These are phyloP conservation scores for Massarina eburnea DNA, from an alignment of 2,329 filamentous ascomycete species.

Conservation along the genomic window DNA sequence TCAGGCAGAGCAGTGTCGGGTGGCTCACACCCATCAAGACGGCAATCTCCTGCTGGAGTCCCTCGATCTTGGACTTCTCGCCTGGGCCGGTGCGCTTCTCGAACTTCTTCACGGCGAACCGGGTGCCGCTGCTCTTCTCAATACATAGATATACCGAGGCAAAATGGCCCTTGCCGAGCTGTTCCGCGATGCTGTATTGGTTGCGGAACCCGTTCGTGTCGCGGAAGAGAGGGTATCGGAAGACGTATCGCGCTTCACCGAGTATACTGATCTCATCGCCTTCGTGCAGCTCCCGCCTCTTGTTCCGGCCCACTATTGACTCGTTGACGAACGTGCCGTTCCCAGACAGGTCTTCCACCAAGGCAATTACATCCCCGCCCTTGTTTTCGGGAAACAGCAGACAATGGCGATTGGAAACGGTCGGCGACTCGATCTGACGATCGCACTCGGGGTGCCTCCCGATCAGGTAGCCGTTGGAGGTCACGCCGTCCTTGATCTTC, in stretches of 20 bases:
- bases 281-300: conserved; percentile 83
- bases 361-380: conserved; percentile 62
- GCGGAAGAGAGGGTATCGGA: conserved; percentile 70
- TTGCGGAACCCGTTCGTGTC: conserved; percentile 75
- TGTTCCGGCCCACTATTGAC: conserved; percentile 85
- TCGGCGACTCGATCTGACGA: conserved; percentile 70
- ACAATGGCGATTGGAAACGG: conserved; percentile 85
- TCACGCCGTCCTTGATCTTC: conserved; percentile 52
- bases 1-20: conserved; percentile 87
- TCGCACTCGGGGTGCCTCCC: conserved; percentile 89
- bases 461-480: conserved; percentile 84
- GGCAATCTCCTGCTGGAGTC: conserved; percentile 91
- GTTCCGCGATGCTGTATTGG: conserved; percentile 81
- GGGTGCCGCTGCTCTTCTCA: conserved; percentile 78
- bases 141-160: conserved; percentile 90
- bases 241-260: conserved; percentile 83
- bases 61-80: conserved; percentile 80
- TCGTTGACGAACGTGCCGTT: conserved; percentile 98
- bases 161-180: conserved; percentile 92
- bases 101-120: conserved; percentile 93
- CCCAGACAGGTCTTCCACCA: conserved; percentile 90
- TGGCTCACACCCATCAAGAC: conserved; percentile 97
- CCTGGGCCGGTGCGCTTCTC: conserved; percentile 81
- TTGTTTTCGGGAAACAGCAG: conserved; percentile 66
- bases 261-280: conserved; percentile 89